Conservation (phyloP, 1,139 yeast species). For the Yamadazyma pseudoaaseri region DNA sequence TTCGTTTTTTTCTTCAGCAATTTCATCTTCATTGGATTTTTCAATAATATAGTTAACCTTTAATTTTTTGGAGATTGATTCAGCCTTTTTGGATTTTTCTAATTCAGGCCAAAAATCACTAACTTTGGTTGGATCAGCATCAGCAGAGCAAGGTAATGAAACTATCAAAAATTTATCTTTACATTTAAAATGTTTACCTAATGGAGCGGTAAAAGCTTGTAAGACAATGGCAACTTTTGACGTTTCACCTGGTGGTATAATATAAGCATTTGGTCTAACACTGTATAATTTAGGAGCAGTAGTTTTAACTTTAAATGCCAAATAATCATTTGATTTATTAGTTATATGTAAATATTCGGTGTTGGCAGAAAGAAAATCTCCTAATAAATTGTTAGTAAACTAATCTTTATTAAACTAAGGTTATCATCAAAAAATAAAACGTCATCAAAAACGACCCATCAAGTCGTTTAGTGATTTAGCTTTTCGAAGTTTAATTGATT, state of each 20-base stretch:
- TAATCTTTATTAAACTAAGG: too few species aligned
- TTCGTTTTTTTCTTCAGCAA: conserved; percentile 11
- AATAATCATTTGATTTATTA: conserved; percentile 60
- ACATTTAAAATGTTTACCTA: conserved; percentile 70
- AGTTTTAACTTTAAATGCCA: conserved; percentile 95
- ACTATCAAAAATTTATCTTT: conserved; percentile 92
- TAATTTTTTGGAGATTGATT: conserved; percentile 70
- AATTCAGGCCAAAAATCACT: conserved; percentile 72
- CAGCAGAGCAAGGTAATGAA: conserved; percentile 70
- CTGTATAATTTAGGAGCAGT: conserved; percentile 97
- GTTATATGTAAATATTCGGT: conserved; percentile 68
- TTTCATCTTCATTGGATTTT: conserved; percentile 21
- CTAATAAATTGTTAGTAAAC: conserved; percentile 19
- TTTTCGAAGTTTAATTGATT: too few species aligned
- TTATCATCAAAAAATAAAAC: too few species aligned
- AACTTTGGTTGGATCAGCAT: conserved; percentile 55
- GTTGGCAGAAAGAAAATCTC: conserved; percentile 71
- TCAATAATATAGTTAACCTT: conserved; percentile 63
- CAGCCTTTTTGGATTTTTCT: conserved; percentile 59
- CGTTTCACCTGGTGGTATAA: conserved; percentile 71
- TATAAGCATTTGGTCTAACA: conserved; percentile 92
- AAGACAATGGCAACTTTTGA: conserved; percentile 78
- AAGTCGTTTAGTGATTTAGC: too few species aligned
- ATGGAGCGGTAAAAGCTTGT: conserved; percentile 79
- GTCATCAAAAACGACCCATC: too few species aligned